phyloP scores from a whole-genome alignment of 345 rosid species.

The Excoecaria agallocha region DNA sequence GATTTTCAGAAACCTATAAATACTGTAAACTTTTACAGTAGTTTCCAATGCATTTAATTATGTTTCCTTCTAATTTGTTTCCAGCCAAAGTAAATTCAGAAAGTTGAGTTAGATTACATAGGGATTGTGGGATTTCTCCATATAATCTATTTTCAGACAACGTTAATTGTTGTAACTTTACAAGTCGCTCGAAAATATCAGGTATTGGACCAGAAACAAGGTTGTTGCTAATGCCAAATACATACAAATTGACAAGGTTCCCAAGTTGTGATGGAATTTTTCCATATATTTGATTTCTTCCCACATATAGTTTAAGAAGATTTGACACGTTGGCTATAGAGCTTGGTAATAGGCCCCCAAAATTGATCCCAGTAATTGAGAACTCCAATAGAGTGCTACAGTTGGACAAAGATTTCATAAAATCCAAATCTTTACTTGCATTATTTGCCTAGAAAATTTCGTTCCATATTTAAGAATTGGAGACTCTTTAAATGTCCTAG shows the following conservation, averaged over 20 bases:
- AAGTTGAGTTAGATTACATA: not conserved
- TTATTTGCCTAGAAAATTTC: not conserved
- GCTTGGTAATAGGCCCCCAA: not conserved
- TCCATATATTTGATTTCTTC: not conserved
- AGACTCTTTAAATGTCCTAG: not conserved
- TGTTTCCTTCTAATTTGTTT: slow-evolving; percentile 20
- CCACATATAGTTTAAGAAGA: not conserved
- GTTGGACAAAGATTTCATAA: slow-evolving; percentile 10
- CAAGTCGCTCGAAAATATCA: not conserved
- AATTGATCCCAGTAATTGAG: not conserved
- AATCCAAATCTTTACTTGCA: slow-evolving; percentile 13
- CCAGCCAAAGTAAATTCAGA: not conserved
- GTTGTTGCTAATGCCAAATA: not conserved
- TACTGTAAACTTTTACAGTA: not conserved
- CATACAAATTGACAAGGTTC: slow-evolving; percentile 24
- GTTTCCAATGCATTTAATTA: not conserved
- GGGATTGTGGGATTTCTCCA: slow-evolving; percentile 15
- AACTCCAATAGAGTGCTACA: not conserved
- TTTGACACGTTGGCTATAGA: slow-evolving; percentile 6
- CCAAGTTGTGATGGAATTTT: slow-evolving; percentile 2
- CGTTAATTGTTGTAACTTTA: not conserved
- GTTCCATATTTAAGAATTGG: not conserved
- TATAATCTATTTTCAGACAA: not conserved
- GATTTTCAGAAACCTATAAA: slow-evolving; percentile 1
- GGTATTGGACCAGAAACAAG: slow-evolving; percentile 19